Base-by-base conservation (phyloP, 768 basidiomycete species). In the Russula compacta region DNA sequence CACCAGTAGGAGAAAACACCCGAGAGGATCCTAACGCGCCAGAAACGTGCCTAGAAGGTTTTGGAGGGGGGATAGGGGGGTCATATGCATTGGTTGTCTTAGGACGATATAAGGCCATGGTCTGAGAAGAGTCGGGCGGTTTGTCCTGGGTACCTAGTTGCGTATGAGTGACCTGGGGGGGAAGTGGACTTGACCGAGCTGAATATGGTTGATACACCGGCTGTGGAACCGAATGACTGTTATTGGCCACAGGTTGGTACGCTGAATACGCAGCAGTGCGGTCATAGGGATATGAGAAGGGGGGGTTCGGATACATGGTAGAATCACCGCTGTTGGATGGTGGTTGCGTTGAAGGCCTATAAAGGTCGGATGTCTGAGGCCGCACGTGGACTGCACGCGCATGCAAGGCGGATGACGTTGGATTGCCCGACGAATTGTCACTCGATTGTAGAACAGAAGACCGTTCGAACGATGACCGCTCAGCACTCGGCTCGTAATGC, bases 71-170 rank as follows among this genome's bases (percentile, higher is more conserved):
- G 12, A 72, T 64, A 12, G 72, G 72, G n/a, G 72, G 72, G 48
- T 73, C 72, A 60, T 73, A 73, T 4, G 72, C 72, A 65, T 72
- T 69, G 36, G 61, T 59, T 2, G 64, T 65, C 33, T 65, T 69
- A 8, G 71, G 67, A 32, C 71, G 64, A 51, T 67, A 72, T 38
- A 63, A 49, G 1, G 61, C 52, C 36, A 52, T 10, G 29, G 46
- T 40, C 17, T 36, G 61, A 53, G 64, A 53, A 47, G 48, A 56
- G 46, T 59, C 36, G 36, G 39, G 44, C 9, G 17, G 32, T 17
- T 47, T 46, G 12, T 50, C 53, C 39, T 59, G 48, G 66, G 36
- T 9, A 35, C 40, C 29, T 7, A 55, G 15, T 40, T 43, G 39
- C 6, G 43, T n/a, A 48, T 51, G 44, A 38, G 33, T 17, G 3